Conservation (phyloP, 1,284 basidiomycete genomes). For the Neonothopanus nambi region DNA sequence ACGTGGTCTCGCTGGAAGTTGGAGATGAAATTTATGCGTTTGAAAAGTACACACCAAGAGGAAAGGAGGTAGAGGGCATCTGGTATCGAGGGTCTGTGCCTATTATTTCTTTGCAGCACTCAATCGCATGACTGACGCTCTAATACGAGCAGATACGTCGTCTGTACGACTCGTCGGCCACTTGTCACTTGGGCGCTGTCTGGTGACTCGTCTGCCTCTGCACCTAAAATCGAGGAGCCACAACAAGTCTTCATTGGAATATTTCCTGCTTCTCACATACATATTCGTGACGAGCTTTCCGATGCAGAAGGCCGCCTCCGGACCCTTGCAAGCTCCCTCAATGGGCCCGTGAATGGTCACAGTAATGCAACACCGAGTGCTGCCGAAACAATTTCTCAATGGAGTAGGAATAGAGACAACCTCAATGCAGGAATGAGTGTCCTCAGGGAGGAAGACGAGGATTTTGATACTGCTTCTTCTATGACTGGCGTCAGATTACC, state of each 20-base stretch:
- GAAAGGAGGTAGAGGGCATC: slow-evolving; percentile 72
- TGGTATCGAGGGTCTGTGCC: slow-evolving; percentile 87
- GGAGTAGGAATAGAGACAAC: slow-evolving; percentile 38
- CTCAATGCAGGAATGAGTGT: slow-evolving; percentile 59
- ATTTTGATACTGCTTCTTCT: slow-evolving; percentile 28
- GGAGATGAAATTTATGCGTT: slow-evolving; percentile 98
- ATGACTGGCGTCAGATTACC: slow-evolving; percentile 56
- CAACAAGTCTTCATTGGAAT: slow-evolving; percentile 95
- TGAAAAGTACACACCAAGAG: slow-evolving; percentile 78
- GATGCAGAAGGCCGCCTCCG: slow-evolving; percentile 87
- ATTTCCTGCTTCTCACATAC: slow-evolving; percentile 90
- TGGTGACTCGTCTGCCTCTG: slow-evolving; percentile 53
- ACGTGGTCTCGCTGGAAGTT: slow-evolving; percentile 82
- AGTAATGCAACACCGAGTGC: slow-evolving; percentile 32
- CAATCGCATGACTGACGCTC: slow-evolving; percentile 15
- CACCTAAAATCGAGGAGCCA: slow-evolving; percentile 64
- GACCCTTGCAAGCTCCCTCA: slow-evolving; percentile 52
- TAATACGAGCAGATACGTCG: slow-evolving; percentile 72
- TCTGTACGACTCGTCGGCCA: slow-evolving; percentile 76
- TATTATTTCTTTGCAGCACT: slow-evolving; percentile 6
- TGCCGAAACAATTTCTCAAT: slow-evolving; percentile 30
- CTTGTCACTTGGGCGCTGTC: slow-evolving; percentile 62
- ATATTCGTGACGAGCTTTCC: slow-evolving; percentile 84
- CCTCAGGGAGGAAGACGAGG: slow-evolving; percentile 72
- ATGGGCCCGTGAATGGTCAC: slow-evolving; percentile 32